Evolutionary conservation across 75 land plant genomes (phyloP).

Genomic region (Cupressus sempervirens): DNA sequence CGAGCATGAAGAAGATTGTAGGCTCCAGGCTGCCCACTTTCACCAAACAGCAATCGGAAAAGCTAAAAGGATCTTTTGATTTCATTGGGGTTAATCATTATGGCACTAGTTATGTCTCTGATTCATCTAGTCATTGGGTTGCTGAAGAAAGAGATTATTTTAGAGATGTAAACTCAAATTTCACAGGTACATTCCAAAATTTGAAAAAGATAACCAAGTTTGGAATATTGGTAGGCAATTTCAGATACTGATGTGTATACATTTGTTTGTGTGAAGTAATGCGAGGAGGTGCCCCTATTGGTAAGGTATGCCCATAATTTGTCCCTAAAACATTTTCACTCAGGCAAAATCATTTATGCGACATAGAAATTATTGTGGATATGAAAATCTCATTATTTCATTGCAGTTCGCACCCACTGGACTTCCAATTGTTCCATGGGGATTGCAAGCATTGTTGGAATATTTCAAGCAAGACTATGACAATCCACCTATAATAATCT

Average conservation of each 20-base stretch:
- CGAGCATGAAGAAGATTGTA: conserved; percentile 28
- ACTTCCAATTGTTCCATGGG: conserved; percentile 24
- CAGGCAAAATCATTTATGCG: neutral
- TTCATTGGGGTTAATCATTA: conserved; percentile 56
- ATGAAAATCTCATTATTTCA: neutral
- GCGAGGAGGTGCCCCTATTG: neutral
- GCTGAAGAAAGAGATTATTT: neutral
- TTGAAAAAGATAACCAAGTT: too few species aligned
- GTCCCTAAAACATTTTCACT: too few species aligned
- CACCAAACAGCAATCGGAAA: conserved; percentile 22
- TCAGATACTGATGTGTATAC: neutral
- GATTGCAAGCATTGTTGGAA: conserved; percentile 22
- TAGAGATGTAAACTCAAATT: too few species aligned
- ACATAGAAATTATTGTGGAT: neutral
- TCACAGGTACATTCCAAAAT: too few species aligned
- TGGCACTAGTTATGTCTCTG: conserved; percentile 14
- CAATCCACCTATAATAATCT: conserved; percentile 27
- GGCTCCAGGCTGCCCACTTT: conserved; percentile 44
- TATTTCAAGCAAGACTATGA: conserved; percentile 27
- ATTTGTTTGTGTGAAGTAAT: neutral
- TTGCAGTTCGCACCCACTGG: neutral
- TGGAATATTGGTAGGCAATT: neutral
- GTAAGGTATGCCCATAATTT: neutral
- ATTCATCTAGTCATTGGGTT: neutral
- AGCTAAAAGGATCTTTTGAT: conserved; percentile 37